Evolutionary conservation across 2,329 filamentous ascomycete species (phyloP), one percentile per base, ranked within the genome.

Genomic region (Hymenoscyphus occultus): DNA sequence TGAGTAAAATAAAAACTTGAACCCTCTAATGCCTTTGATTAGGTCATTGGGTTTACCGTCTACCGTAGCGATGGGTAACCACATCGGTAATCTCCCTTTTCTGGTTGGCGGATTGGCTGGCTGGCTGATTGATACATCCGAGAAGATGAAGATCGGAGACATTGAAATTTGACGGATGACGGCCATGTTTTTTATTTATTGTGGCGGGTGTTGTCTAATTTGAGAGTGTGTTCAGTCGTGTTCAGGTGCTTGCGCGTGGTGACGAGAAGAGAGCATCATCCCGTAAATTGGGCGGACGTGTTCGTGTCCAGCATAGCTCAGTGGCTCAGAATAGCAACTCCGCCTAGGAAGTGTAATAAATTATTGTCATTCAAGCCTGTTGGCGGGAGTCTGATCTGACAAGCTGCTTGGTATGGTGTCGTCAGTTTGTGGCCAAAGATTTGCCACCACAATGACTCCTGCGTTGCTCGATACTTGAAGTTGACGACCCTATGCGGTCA

Each of bases 391-490:
- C 42, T 6, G 22, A n/a, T 51, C 45, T 51, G 45, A 51, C 45
- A 51, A 51, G 19, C 45, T 51, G 45, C 32, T 35, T 35, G 7
- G 32, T 5, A 19, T 51, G 45, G 45, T 51, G 45, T 51, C 45
- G 45, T 51, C 45, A 51, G 45, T 51, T 51, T 7, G 45, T 51
- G n/a, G 32, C 5, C 32, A 5, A 9, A 9, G 19, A 1, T 51
- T 51, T 51, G 45, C 45, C 45, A 51, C 45, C 45, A 51, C 45
- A n/a, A 51, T 51, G 45, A 51, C 19, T 51, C 45, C 45, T 51
- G n/a, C 9, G 5, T 3, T 19, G n/a, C 45, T 51, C 45, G n/a
- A 51, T 51, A 22, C 45, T 19, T 22, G 45, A 10, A 22, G 45
- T 19, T 19, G 45, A 48, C 6, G 45, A 51, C n/a, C 9, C 45